Conservation (phyloP, 345 rosid species). For the Gossypium thurberi region DNA sequence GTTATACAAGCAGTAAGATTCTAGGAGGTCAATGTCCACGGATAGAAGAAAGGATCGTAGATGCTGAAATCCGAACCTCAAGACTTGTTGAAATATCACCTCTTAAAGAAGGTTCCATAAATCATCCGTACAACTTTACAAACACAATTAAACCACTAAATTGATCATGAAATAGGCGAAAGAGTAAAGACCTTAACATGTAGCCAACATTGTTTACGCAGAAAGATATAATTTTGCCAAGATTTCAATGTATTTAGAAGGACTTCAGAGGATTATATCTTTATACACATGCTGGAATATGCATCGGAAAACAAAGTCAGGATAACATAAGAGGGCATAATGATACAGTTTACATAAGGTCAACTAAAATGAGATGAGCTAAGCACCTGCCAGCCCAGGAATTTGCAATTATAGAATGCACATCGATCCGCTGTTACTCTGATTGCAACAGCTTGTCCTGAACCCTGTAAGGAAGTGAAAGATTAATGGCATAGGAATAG, state of each 20-base stretch:
- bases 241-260: not conserved
- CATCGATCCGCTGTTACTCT: conserved; percentile 94
- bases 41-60: not conserved
- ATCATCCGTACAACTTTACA: not conserved
- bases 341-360: not conserved
- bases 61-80: not conserved
- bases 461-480: conserved; percentile 48
- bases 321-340: not conserved
- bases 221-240: not conserved
- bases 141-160: not conserved
- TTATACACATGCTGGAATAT: not conserved
- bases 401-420: conserved; percentile 89
- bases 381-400: conserved; percentile 96
- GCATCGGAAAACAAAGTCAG: not conserved
- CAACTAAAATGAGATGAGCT: not conserved
- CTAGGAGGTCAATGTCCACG: not conserved
- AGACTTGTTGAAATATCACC: not conserved
- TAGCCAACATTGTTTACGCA: not conserved
- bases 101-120: not conserved
- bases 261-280: not conserved
- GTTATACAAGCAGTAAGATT: not conserved
- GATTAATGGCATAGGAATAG: not conserved
- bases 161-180: not conserved
- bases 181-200: not conserved
- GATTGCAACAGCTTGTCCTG: conserved; percentile 95